phyloP scores from a whole-genome alignment of 176 grass and related monocot genomes.

The Triticum dicoccoides region DNA sequence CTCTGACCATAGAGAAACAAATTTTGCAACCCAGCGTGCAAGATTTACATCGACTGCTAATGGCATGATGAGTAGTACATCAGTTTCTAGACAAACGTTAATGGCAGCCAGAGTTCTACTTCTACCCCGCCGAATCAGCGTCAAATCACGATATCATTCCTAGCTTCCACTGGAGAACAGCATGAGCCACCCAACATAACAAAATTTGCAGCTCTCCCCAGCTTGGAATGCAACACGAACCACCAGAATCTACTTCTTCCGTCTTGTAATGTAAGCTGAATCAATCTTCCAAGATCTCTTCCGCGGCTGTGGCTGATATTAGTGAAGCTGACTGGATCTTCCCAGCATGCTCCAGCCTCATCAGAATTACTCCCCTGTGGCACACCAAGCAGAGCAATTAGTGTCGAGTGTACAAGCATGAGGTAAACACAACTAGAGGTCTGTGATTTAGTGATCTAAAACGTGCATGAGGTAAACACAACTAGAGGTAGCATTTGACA shows the following conservation, averaged over 20 bases:
- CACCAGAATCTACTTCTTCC: background rate
- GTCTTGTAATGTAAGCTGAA: background rate
- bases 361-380: conserved; percentile 91
- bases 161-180: background rate
- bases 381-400: conserved; percentile 2
- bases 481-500: background rate
- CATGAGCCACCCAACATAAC: background rate
- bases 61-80: background rate
- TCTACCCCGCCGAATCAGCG: background rate
- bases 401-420: background rate
- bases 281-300: conserved; percentile 24
- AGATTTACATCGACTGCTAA: background rate
- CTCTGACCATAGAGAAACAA: background rate
- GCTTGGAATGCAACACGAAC: background rate
- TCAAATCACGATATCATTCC: background rate
- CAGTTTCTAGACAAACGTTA: conserved; percentile 7
- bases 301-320: conserved; percentile 57
- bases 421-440: background rate
- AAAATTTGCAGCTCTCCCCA: conserved; percentile 21
- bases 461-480: background rate
- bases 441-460: too few relatives aligned
- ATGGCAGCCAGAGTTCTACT: background rate
- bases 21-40: background rate
- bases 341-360: conserved; percentile 88
- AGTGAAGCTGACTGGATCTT: conserved; percentile 90